phyloP scores from a whole-genome alignment of 1,284 basidiomycete species.

The Malassezia sp. region DNA sequence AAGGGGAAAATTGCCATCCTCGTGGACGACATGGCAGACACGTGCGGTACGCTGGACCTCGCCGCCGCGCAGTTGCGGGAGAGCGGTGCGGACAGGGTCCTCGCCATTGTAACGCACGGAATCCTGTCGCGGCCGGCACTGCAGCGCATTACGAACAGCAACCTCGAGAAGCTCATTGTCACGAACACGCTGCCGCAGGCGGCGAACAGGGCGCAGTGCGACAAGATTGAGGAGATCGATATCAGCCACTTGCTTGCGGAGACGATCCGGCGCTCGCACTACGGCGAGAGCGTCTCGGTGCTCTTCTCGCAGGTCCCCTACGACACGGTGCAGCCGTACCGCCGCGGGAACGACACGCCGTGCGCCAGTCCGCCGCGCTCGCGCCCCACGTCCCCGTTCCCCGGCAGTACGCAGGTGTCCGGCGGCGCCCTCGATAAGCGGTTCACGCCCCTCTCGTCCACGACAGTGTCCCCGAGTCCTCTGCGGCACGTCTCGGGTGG shows the following conservation, averaged over 20 bases:
- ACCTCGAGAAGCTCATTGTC: constrained; percentile 83
- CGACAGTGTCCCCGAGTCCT: constrained; percentile 9
- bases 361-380: constrained; percentile 11
- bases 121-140: constrained; percentile 85
- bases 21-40: constrained; percentile 99
- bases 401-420: neutral
- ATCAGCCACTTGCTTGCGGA: constrained; percentile 89
- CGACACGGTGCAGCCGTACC: constrained; percentile 43
- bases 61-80: constrained; percentile 81
- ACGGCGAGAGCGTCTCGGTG: constrained; percentile 43
- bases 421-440: neutral
- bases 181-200: constrained; percentile 94
- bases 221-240: constrained; percentile 81
- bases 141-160: constrained; percentile 43
- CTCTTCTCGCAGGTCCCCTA: constrained; percentile 45
- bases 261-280: constrained; percentile 71
- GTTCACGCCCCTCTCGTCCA: neutral
- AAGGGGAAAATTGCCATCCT: constrained; percentile 87
- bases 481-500: constrained; percentile 9
- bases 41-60: constrained; percentile 89
- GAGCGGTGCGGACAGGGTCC: constrained; percentile 74
- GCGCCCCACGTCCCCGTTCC: constrained; percentile 2
- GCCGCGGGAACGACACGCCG: constrained; percentile 29
- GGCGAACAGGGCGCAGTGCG: constrained; percentile 63
- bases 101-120: constrained; percentile 93